Base-by-base conservation (phyloP, 225 moss, liverwort and hornwort species). In the Physcomitrium patens region DNA sequence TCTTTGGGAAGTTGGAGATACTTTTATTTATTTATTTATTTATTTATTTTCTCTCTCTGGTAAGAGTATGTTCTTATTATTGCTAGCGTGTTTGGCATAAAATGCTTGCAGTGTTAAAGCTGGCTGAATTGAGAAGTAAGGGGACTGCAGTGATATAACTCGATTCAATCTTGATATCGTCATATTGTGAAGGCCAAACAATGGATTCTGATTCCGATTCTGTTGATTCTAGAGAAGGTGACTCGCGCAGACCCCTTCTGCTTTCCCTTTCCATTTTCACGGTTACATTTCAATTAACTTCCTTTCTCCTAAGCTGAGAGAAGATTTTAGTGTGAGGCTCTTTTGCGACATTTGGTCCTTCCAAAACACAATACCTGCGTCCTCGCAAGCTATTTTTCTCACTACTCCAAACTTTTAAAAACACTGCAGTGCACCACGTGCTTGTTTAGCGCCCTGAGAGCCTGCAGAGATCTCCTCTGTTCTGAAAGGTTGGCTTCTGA, bases 191-290 rank as follows among this genome's bases (percentile, higher is more conserved):
- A 28, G 79, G 56, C 45, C 14, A 23, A n/a, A 70, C 27, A 27
- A 64, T 69, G 80, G 68, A 80, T 63, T 78, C 70, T 27, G 74
- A 82, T 23, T 78, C 78, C 15, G 78, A 72, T 51, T 82, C 82
- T 28, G 57, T 78, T 43, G 82, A 82, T 78, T 82, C 82, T 69
- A 82, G 82, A 70, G 82, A 82, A 70, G 78, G 74, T 82, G 70
- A 59, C 2, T 31, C 12, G 14, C 18, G 7, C 53, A 20, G 16
- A 63, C 48, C 19, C 57, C 37, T 22, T 19, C 22, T 31, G 28
- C 31, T 20, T 23, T 28, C 51, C 71, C 37, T 71, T 31, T 65
- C 8, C 14, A 26, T 75, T 26, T 41, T 44, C 37, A 31, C 37
- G 10, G 44, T 56, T 17, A 13, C 16, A 12, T 28, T 16, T 43